These are phyloP conservation scores for Arxiozyma telluris DNA, from an alignment of 1,139 yeast genomes.

Conservation along the genomic window DNA sequence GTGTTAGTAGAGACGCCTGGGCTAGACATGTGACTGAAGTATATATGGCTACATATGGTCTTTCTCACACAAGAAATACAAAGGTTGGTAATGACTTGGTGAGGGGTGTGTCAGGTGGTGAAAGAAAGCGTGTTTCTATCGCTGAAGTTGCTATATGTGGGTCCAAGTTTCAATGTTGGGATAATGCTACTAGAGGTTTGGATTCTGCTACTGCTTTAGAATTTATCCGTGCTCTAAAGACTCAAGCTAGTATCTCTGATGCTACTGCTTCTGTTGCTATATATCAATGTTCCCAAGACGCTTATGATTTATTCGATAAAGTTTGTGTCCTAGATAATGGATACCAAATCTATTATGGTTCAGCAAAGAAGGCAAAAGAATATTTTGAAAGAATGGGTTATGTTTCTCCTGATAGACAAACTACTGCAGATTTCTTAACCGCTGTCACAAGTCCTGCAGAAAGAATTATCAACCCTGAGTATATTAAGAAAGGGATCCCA, in stretches of 20 bases:
- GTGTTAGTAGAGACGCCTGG: constrained; percentile 47
- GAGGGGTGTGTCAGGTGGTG: constrained; percentile 16
- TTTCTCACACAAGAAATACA: constrained; percentile 58
- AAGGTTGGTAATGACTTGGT: constrained; percentile 12
- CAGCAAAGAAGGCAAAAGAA: constrained; percentile 46
- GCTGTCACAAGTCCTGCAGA: constrained; percentile 69
- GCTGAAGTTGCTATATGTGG: constrained; percentile 56
- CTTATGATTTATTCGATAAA: constrained; percentile 12
- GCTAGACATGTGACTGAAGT: constrained; percentile 58
- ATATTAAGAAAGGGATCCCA: constrained; percentile 38
- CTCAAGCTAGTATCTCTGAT: constrained; percentile 49
- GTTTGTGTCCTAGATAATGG: constrained; percentile 61
- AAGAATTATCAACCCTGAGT: constrained; percentile 38
- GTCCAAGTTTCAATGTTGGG: constrained; percentile 61
- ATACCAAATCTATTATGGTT: constrained; percentile 68
- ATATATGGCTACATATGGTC: constrained; percentile 65
- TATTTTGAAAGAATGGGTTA: constrained; percentile 63
- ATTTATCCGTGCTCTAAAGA: constrained; percentile 59
- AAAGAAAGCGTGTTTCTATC: constrained; percentile 12
- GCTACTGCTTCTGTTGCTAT: constrained; percentile 67
- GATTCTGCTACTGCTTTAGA: constrained; percentile 74
- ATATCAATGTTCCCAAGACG: constrained; percentile 51
- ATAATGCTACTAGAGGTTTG: constrained; percentile 67
- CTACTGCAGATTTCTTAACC: constrained; percentile 76
- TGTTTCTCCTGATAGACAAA: constrained; percentile 64